phyloP scores from a whole-genome alignment of 2,329 filamentous ascomycete genomes.

The Aureobasidium sp. region DNA sequence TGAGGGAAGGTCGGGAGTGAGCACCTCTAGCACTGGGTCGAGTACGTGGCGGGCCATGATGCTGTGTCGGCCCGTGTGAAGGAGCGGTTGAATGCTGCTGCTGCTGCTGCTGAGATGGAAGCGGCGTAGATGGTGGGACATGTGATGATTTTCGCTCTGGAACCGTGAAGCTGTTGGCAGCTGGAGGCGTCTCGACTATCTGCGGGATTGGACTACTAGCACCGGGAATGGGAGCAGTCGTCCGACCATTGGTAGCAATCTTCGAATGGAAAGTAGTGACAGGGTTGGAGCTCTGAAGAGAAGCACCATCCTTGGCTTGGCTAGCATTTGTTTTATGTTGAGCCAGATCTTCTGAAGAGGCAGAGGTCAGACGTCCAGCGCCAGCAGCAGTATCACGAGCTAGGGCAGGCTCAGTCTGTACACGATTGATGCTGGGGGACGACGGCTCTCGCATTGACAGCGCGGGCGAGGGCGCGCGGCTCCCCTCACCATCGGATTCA shows the following conservation, averaged over 20 bases:
- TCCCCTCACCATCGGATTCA: conserved; percentile 39
- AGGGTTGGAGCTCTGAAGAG: conserved; percentile 23
- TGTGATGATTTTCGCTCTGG: conserved; percentile 44
- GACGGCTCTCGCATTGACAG: conserved; percentile 33
- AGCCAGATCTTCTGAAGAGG: conserved; percentile 21
- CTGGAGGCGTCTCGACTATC: conserved; percentile 54
- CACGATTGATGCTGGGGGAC: conserved; percentile 49
- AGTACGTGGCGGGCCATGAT: background rate
- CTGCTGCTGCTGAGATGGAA: background rate
- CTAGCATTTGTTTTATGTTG: background rate
- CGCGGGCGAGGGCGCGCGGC: conserved; percentile 35
- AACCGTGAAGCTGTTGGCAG: conserved; percentile 25
- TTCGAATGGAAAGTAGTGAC: conserved; percentile 46
- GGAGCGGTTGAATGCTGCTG: background rate
- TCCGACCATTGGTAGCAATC: conserved; percentile 48
- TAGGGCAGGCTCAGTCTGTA: conserved; percentile 60
- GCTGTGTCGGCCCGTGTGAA: conserved; percentile 23
- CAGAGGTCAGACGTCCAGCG: conserved; percentile 14
- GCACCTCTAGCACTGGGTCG: conserved; percentile 25
- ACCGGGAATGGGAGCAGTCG: conserved; percentile 43
- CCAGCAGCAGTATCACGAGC: conserved; percentile 22
- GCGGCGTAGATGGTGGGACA: conserved; percentile 22
- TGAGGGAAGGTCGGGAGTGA: conserved; percentile 22
- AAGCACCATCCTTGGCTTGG: background rate
- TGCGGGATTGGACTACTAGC: conserved; percentile 44